Evolutionary conservation across 176 grass and related monocot genomes (phyloP), one percentile per base, ranked within the genome.

Genomic region (Carex parvula): DNA sequence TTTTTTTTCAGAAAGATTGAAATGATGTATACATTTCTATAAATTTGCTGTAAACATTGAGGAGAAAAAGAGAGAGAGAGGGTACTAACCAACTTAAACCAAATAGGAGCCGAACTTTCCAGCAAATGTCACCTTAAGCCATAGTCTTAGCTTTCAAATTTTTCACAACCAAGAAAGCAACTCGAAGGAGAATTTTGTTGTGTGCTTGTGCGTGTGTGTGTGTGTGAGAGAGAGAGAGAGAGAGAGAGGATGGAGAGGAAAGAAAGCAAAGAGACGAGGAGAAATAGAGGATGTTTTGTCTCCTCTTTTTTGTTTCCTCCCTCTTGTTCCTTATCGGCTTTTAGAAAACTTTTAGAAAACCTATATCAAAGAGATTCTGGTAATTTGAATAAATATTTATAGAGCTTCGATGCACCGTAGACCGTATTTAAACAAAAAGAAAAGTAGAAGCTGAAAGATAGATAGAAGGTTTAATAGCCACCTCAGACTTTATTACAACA

Each of bases 401-500:
- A 66, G 14, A 6, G 4, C 63, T 30, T 65, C 9, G 30, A 65
- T 65, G 63, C 12, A 29, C 26, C 26, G 26, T 29, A 29, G 26
- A 29, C 26, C 26, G 26, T 29, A 29, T 29, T 29, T 29, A 29
- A 29, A 68, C 24, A n/a, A n/a, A 26, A 26, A 26, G 26, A 26
- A 39, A 8, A 39, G 15, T 69, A 37, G 66, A 70, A 70, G 66
- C 66, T 70, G 66, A 41, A 70, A 70, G 14, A 70, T 39, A 70
- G 14, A 70, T 39, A 35, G 37, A 39, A 17, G 33, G 46, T 74
- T 73, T 41, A 70, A 29, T 68, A 53, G 71, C 42, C 48, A 21
- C 71, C 46, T 26, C 22, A 54, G 44, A 76, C 46, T 76, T 76
- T 44, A 73, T 50, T 50, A 72, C 69, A 72, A 22, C 69, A 48